A percentile compares a stretch with the other conserved stretches of the same genome.
Evolutionary conservation across 2,329 filamentous ascomycete species (phyloP).

Genomic region (Trichoderma hamatum): DNA sequence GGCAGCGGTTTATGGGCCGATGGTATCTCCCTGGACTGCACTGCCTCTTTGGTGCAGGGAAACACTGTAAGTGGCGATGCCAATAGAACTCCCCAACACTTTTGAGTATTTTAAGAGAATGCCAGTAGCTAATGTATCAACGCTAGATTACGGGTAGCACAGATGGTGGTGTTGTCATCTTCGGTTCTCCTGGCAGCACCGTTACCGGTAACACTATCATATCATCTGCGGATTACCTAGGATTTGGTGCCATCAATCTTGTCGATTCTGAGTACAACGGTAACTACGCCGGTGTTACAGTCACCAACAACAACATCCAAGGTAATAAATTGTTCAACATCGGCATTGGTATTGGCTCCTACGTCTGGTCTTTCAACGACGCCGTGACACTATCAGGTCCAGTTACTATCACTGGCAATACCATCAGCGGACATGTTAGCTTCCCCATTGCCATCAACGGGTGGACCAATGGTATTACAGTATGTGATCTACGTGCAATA

Average conservation of each 20-base stretch:
- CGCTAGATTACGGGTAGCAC: conserved; percentile 32
- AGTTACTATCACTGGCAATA: conserved; percentile 31
- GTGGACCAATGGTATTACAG: conserved; percentile 32
- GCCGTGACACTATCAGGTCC: conserved; percentile 29
- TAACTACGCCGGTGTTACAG: conserved; percentile 33
- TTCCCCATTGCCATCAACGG: conserved; percentile 35
- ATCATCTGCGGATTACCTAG: conserved; percentile 31
- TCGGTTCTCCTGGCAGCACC: conserved; percentile 33
- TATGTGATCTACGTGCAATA: not conserved
- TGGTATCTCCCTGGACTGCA: conserved; percentile 35
- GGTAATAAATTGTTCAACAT: conserved; percentile 33
- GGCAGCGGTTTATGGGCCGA: conserved; percentile 34
- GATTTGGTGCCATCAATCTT: conserved; percentile 37
- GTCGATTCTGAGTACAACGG: conserved; percentile 33
- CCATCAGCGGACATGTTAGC: conserved; percentile 30
- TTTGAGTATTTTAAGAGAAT: not conserved
- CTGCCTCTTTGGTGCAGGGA: conserved; percentile 30
- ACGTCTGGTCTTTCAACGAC: conserved; percentile 34
- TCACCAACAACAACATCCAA: conserved; percentile 33
- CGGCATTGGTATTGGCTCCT: conserved; percentile 34
- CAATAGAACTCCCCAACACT: too few species aligned
- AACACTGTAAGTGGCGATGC: conserved; percentile 30
- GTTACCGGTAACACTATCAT: conserved; percentile 33
- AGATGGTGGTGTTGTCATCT: conserved; percentile 35
- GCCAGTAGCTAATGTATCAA: not conserved